A percentile compares a stretch with the other conserved stretches of the same genome.
phyloP scores from a whole-genome alignment of 805 yeast species.

The Starmerella cellae region DNA sequence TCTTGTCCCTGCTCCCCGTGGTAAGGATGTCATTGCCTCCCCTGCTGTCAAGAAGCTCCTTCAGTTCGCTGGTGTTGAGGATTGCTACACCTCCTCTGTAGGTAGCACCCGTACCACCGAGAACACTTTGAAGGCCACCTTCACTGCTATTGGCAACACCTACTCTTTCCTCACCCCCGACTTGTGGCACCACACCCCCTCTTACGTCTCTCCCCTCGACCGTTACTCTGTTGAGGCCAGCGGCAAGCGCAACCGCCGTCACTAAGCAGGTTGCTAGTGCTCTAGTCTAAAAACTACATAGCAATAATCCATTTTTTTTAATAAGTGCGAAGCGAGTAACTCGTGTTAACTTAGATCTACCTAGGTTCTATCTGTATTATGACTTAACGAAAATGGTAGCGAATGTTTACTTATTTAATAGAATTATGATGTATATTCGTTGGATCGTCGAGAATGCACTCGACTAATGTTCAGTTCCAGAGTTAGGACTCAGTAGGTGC shows the following conservation, averaged over 20 bases:
- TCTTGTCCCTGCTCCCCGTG: constrained; percentile 99
- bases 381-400: too few species aligned
- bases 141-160: constrained; percentile 98
- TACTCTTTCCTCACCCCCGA: constrained; percentile 99
- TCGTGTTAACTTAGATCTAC: too few species aligned
- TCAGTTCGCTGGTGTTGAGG: constrained; percentile 99
- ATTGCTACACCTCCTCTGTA: constrained; percentile 95
- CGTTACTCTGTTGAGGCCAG: constrained; percentile 42
- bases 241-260: constrained; percentile 19
- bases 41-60: constrained; percentile 98
- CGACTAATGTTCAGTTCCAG: too few species aligned
- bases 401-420: too few species aligned
- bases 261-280: constrained; percentile 19
- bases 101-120: constrained; percentile 99
- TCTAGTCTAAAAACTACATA: too few species aligned
- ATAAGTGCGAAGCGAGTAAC: too few species aligned
- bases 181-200: constrained; percentile 84
- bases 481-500: too few species aligned
- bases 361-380: too few species aligned
- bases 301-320: too few species aligned
- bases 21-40: constrained; percentile 99
- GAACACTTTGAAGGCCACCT: constrained; percentile 99
- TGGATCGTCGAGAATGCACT: too few species aligned
- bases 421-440: too few species aligned
- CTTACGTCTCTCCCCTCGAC: constrained; percentile 88